Conservation (phyloP, 768 basidiomycete genomes). For the Phylloporus rhodoxanthus region DNA sequence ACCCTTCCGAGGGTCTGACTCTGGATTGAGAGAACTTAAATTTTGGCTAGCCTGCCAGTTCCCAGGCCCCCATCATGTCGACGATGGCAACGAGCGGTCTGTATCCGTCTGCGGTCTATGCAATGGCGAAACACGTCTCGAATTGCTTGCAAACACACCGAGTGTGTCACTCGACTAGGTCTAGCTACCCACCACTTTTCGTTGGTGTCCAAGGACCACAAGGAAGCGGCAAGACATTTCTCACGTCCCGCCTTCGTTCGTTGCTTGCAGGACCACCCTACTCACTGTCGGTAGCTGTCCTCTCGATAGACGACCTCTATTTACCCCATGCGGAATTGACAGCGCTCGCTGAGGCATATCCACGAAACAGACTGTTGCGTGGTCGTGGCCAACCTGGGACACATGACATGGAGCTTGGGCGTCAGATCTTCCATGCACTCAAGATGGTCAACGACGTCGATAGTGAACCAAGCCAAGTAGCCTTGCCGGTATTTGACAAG, state of each 20-base stretch:
- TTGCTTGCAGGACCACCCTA: conserved; percentile 41
- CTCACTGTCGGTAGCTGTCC: conserved; percentile 50
- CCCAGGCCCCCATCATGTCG: not conserved
- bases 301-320: conserved; percentile 86
- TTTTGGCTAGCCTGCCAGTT: too few relatives aligned
- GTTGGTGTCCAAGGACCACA: conserved; percentile 91
- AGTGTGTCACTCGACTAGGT: conserved; percentile 8
- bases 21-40: too few relatives aligned
- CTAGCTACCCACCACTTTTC: conserved; percentile 53
- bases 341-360: conserved; percentile 43
- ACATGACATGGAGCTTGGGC: conserved; percentile 72
- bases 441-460: conserved; percentile 33
- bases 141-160: conserved; percentile 33
- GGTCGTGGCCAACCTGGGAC: conserved; percentile 94
- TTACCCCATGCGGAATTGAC: conserved; percentile 60
- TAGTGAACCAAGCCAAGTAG: conserved; percentile 25
- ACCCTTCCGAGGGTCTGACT: too few relatives aligned
- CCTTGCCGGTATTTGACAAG: conserved; percentile 85
- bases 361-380: conserved; percentile 59
- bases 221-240: conserved; percentile 87
- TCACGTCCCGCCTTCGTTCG: conserved; percentile 53
- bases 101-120: conserved; percentile 32
- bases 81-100: conserved; percentile 12
- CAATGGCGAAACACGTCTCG: conserved; percentile 37
- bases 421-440: conserved; percentile 45